Conservation (phyloP, 139 green algal genomes). For the Pedinophyceae sp. region DNA sequence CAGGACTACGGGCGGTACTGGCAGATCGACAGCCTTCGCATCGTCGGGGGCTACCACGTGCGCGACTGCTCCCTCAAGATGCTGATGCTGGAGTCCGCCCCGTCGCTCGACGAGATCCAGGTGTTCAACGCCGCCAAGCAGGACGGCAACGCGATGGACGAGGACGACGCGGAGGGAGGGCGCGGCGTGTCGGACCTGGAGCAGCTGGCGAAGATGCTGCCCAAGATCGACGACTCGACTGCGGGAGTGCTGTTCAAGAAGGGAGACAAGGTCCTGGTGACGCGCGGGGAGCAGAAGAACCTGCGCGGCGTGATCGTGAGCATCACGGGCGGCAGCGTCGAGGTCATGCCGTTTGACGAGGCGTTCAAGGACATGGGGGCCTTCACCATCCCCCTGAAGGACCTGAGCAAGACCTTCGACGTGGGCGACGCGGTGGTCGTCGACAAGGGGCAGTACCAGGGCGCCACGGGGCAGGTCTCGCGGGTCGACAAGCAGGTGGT, state of each 20-base stretch:
- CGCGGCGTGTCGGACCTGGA: background rate
- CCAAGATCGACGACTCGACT: background rate
- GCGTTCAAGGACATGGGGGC: conserved; percentile 1
- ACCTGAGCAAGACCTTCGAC: conserved; percentile 4
- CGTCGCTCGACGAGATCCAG: background rate
- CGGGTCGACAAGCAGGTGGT: background rate
- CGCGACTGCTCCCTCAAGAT: background rate
- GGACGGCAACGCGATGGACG: conserved; percentile 1
- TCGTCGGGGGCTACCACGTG: background rate
- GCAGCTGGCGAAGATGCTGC: background rate
- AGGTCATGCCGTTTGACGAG: conserved; percentile 1
- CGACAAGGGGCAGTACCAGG: conserved; percentile 1
- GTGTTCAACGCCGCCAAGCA: no score
- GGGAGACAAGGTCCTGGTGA: background rate
- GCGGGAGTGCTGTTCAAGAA: background rate
- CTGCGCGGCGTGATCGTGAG: background rate
- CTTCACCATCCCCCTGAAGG: background rate
- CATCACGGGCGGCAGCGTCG: background rate
- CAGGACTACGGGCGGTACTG: no score
- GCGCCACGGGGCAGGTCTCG: background rate
- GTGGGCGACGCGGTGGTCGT: conserved; percentile 4
- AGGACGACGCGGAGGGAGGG: background rate
- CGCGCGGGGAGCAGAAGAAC: background rate
- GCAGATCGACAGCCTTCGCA: no score
- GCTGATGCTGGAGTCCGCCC: background rate